These are phyloP conservation scores for Elsinoe arachidis DNA, from an alignment of 2,329 filamentous ascomycete species.

Conservation along the genomic window DNA sequence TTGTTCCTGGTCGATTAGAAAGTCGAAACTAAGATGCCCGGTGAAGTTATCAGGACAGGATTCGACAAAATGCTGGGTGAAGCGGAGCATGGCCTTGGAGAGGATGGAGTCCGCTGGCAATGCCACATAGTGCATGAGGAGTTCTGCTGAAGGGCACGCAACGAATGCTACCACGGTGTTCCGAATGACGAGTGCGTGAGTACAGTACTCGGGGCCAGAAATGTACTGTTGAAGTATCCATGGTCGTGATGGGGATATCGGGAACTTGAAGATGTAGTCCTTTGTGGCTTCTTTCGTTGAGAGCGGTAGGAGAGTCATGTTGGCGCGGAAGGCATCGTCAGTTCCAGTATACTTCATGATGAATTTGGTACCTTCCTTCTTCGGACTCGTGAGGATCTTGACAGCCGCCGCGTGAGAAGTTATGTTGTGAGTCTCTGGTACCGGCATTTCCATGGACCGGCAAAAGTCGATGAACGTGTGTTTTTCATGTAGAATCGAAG, in stretches of 20 bases:
- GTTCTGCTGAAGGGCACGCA: constrained; percentile 54
- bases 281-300: constrained; percentile 45
- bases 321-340: constrained; percentile 50
- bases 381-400: constrained; percentile 39
- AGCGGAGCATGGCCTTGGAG: constrained; percentile 52
- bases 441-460: constrained; percentile 41
- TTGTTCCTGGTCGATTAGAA: constrained; percentile 50
- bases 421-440: constrained; percentile 42
- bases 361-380: constrained; percentile 39
- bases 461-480: constrained; percentile 56
- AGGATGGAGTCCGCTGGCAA: constrained; percentile 49
- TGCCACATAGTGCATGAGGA: constrained; percentile 58
- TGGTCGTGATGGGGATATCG: constrained; percentile 45
- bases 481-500: constrained; percentile 54
- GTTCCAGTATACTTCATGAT: constrained; percentile 59
- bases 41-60: constrained; percentile 47
- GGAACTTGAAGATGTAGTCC: constrained; percentile 45
- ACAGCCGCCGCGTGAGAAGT: constrained; percentile 46
- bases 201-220: constrained; percentile 58
- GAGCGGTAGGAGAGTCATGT: constrained; percentile 59
- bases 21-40: constrained; percentile 65
- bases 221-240: constrained; percentile 66
- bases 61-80: constrained; percentile 52
- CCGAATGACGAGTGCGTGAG: constrained; percentile 58
- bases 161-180: constrained; percentile 59